A percentile compares a stretch with the other conserved stretches of the same genome.
These are phyloP conservation scores for Calocera viscosa DNA, from an alignment of 768 basidiomycete genomes.

Conservation along the genomic window DNA sequence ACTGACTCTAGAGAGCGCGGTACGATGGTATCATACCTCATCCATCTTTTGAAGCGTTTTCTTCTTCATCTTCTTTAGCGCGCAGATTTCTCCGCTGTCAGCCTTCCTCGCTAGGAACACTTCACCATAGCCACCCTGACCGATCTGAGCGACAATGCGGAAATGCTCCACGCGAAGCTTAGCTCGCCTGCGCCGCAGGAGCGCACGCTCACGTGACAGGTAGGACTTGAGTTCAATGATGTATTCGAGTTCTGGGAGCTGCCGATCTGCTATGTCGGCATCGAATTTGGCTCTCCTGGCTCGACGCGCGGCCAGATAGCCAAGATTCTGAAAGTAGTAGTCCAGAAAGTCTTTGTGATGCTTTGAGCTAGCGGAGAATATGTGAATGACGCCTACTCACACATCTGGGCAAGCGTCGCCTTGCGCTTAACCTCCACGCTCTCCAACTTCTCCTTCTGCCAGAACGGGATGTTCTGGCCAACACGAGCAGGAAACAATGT, in stretches of 20 bases:
- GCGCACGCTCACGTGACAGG: conserved; percentile 81
- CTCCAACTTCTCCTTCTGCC: conserved; percentile 78
- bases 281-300: conserved; percentile 75
- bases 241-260: conserved; percentile 44
- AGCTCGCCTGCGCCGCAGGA: conserved; percentile 82
- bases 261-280: conserved; percentile 59
- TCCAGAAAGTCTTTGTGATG: conserved; percentile 70
- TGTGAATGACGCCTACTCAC: conserved; percentile 31
- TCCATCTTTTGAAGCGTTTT: conserved; percentile 95
- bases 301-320: conserved; percentile 76
- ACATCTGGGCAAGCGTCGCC: conserved; percentile 92
- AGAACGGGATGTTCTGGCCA: conserved; percentile 38
- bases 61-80: conserved; percentile 95
- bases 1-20: not conserved
- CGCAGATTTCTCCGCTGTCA: conserved; percentile 93
- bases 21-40: conserved; percentile 44
- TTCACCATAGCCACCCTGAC: conserved; percentile 97
- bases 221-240: conserved; percentile 82
- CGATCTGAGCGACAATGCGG: conserved; percentile 96
- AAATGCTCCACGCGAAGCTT: conserved; percentile 91
- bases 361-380: not conserved
- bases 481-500: conserved; percentile 25
- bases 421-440: conserved; percentile 85
- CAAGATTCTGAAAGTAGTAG: conserved; percentile 93
- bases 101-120: conserved; percentile 91